Conservation (phyloP, 345 rosid species). For the Populus simonii region DNA sequence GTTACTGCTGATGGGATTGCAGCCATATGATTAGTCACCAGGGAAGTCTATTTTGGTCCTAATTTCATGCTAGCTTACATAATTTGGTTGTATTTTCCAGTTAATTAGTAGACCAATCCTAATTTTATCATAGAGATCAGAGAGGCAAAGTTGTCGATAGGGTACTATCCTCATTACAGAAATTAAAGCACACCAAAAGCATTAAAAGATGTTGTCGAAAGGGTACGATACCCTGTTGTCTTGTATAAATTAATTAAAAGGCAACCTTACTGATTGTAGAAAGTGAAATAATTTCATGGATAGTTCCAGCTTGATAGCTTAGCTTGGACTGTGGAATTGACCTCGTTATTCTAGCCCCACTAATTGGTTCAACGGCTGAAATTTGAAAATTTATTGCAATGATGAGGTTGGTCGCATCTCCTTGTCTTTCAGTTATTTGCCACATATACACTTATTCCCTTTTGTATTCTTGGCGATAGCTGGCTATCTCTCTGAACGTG, state of each 20-base stretch:
- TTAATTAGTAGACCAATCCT: neutral
- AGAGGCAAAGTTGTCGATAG: too few species aligned
- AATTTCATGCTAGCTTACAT: neutral
- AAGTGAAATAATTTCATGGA: neutral
- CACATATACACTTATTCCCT: constrained; percentile 1
- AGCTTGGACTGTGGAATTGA: neutral
- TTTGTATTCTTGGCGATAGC: constrained; percentile 8
- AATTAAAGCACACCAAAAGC: neutral
- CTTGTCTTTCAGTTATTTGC: constrained; percentile 20
- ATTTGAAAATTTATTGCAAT: constrained; percentile 16
- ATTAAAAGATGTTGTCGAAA: neutral
- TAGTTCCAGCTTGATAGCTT: neutral
- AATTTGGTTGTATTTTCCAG: neutral
- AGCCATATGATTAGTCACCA: neutral
- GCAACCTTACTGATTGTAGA: neutral
- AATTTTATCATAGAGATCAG: neutral
- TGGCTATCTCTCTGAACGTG: constrained; percentile 7
- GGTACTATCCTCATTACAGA: neutral
- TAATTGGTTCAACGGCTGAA: neutral
- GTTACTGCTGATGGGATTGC: neutral
- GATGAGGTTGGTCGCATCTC: constrained; percentile 26
- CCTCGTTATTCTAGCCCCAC: constrained; percentile 7
- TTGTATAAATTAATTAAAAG: neutral
- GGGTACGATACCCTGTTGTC: neutral
- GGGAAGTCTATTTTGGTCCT: neutral